These are phyloP conservation scores for Trametes pubescens DNA, from an alignment of 1,284 basidiomycete genomes.

Conservation along the genomic window DNA sequence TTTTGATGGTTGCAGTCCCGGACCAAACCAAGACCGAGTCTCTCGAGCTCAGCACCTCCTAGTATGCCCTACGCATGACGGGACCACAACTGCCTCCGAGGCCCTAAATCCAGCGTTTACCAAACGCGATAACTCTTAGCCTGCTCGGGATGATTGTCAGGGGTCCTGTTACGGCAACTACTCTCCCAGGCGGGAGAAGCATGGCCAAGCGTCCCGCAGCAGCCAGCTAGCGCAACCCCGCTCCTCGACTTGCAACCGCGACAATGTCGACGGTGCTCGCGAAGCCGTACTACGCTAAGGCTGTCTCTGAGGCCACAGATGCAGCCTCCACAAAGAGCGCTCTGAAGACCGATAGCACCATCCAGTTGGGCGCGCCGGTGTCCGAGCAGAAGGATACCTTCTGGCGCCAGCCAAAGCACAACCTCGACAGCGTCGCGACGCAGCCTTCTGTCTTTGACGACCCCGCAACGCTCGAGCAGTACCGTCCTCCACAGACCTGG, in stretches of 20 bases:
- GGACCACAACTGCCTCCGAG: too few relatives aligned
- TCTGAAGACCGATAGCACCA: constrained; percentile 33
- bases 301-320: constrained; percentile 19
- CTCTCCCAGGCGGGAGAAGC: constrained; percentile 17
- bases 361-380: constrained; percentile 36
- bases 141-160: too few relatives aligned
- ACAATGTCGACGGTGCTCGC: constrained; percentile 38
- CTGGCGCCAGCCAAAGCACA: constrained; percentile 38
- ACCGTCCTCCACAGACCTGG: constrained; percentile 64
- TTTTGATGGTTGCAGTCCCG: too few relatives aligned
- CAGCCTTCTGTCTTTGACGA: constrained; percentile 53
- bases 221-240: background rate
- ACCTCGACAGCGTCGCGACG: constrained; percentile 44
- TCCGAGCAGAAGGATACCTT: constrained; percentile 34
- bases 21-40: too few relatives aligned
- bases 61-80: too few relatives aligned
- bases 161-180: too few relatives aligned
- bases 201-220: constrained; percentile 16
- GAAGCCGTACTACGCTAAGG: constrained; percentile 23
- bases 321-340: constrained; percentile 30
- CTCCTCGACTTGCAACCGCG: constrained; percentile 13
- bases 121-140: too few relatives aligned
- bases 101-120: too few relatives aligned
- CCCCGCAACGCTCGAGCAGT: constrained; percentile 57
- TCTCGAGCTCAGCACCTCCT: too few relatives aligned